Evolutionary conservation across 768 basidiomycete species (phyloP), one percentile per base, ranked within the genome.

Genomic region (Pholiota conissans): DNA sequence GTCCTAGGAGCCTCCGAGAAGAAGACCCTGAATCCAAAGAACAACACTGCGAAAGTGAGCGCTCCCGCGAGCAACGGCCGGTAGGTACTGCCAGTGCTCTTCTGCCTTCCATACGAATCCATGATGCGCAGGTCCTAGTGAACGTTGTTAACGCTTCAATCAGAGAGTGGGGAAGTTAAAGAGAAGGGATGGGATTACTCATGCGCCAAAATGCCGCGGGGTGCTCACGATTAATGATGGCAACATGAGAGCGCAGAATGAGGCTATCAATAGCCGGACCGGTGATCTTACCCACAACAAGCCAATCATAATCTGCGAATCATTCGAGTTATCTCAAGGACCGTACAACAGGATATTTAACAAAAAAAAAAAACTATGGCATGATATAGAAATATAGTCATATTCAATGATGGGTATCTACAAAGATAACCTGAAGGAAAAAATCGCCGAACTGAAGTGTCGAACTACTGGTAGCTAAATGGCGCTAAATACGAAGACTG

Each of bases 61-160:
- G 28, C 28, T 30, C 24, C 55, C 35, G 49, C 20, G 10, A 60
- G 32, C 1, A 53, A 14, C 26, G 50, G 50, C 26, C 56, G 49
- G 50, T 45, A 52, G 22, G 24, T 27, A 8, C 51, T 32, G 30
- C 13, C 40, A 13, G 55, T n/a, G n/a, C n/a, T 49, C 55, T 53
- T 61, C 28, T 49, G 55, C 28, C 37, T 56, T 35, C 49, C 50
- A 30, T 61, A 61, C 8, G 49, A 20, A 30, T 61, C 51, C 54
- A 39, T 53, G 35, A 18, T 27, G 47, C 20, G 22, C 32, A 14
- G 20, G 32, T 49, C n/a, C n/a, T 47, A 7, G 30, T 6, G 13
- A 32, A 32, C 22, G 10, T 28, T 28, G 22, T 52, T 20, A 29
- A 22, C 35, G 35, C 9, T 37, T 2, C 2, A 29, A 32, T n/a